Evolutionary conservation across 2,329 filamentous ascomycete genomes (phyloP).

Genomic region (Xylariaceae sp.): DNA sequence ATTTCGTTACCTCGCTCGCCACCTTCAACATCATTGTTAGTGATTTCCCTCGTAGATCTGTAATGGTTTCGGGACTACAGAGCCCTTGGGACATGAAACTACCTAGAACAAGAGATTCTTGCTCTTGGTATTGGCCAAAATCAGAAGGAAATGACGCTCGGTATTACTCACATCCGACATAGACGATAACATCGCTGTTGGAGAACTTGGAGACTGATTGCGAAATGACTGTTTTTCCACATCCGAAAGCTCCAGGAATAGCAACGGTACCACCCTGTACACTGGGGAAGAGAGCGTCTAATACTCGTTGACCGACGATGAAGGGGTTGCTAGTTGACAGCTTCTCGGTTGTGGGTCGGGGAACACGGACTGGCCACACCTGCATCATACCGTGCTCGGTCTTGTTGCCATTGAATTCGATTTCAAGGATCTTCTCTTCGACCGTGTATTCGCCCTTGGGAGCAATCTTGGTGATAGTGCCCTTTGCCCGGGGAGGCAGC

Average conservation of each 20-base stretch:
- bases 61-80: too few species aligned
- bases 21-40: constrained; percentile 21
- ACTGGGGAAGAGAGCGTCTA: constrained; percentile 94
- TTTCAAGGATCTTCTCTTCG: constrained; percentile 89
- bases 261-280: constrained; percentile 97
- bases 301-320: constrained; percentile 93
- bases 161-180: constrained; percentile 73
- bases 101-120: neutral
- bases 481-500: constrained; percentile 85
- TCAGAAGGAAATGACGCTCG: neutral
- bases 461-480: constrained; percentile 90
- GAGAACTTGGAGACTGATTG: constrained; percentile 99
- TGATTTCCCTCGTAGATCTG: neutral
- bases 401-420: constrained; percentile 97
- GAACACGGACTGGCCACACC: constrained; percentile 95
- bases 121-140: too few species aligned
- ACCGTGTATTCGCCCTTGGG: constrained; percentile 93
- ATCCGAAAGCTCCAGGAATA: constrained; percentile 97
- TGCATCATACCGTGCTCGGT: constrained; percentile 98
- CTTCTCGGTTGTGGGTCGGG: constrained; percentile 91
- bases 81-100: neutral
- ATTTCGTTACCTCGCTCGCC: constrained; percentile 98
- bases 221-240: constrained; percentile 98
- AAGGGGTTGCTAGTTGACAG: constrained; percentile 88
- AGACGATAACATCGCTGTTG: constrained; percentile 98